Conservation (phyloP, 2,329 filamentous ascomycete genomes). For the Ceratocystis eucalypticola region DNA sequence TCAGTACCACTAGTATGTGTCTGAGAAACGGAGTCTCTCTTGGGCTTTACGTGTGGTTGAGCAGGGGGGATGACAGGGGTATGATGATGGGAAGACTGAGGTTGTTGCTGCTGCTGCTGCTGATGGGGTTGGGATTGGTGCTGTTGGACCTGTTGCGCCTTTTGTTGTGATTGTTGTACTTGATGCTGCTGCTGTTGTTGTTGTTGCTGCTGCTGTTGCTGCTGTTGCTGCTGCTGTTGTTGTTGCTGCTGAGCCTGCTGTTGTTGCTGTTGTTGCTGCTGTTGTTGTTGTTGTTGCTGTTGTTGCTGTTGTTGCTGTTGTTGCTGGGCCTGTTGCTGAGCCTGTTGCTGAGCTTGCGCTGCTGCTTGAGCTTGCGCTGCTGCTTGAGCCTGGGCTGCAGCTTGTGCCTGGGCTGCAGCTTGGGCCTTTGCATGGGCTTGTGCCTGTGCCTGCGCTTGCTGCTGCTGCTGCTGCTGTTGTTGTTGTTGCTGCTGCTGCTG, state of each 20-base stretch:
- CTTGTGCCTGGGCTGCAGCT: constrained; percentile 28
- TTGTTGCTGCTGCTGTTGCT: constrained; percentile 23
- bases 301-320: constrained; percentile 21
- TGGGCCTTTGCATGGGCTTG: constrained; percentile 18
- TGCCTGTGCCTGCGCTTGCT: constrained; percentile 13
- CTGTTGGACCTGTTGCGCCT: constrained; percentile 17
- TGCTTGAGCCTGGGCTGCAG: constrained; percentile 12
- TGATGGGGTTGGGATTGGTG: constrained; percentile 17
- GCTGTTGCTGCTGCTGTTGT: neutral
- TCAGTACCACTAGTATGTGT: constrained; percentile 16
- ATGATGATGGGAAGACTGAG: constrained; percentile 16
- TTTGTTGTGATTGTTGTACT: constrained; percentile 22
- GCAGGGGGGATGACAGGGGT: constrained; percentile 8
- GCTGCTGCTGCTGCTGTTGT: neutral
- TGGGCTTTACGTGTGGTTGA: constrained; percentile 26
- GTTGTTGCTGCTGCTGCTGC: constrained; percentile 22
- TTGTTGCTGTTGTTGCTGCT: neutral
- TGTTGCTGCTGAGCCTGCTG: neutral
- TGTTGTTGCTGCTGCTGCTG: constrained; percentile 18
- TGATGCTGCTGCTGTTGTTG: constrained; percentile 23
- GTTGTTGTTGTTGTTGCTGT: constrained; percentile 21
- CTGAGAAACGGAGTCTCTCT: constrained; percentile 24
- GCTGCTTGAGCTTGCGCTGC: neutral
- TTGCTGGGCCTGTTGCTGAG: constrained; percentile 23
- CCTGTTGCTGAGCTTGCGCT: constrained; percentile 13